Conservation (phyloP, 208 protist species). For the Naegleria lovaniensis region DNA sequence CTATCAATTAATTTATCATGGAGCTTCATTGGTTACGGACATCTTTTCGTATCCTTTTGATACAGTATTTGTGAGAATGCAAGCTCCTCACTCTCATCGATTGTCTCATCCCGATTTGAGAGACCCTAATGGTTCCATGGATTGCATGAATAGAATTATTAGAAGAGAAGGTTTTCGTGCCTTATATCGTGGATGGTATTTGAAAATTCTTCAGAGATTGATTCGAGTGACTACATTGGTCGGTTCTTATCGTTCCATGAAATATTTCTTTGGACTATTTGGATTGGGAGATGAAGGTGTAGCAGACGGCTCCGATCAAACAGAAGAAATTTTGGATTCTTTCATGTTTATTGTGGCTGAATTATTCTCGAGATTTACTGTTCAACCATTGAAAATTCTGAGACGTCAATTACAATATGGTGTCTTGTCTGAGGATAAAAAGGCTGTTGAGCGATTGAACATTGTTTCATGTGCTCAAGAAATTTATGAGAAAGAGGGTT, state of each 20-base stretch:
- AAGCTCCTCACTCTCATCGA: background rate
- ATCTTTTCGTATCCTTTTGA: background rate
- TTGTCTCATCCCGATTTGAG: background rate
- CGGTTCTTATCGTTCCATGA: background rate
- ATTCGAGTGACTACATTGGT: background rate
- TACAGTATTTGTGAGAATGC: background rate
- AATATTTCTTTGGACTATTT: background rate
- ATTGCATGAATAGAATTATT: background rate
- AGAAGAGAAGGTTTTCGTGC: background rate
- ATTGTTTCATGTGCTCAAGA: background rate
- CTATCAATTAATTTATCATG: background rate
- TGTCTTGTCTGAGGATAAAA: background rate
- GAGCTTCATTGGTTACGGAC: background rate
- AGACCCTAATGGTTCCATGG: background rate
- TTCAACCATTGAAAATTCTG: background rate
- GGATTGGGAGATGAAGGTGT: background rate
- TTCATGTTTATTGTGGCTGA: background rate
- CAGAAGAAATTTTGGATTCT: background rate
- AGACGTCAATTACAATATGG: background rate
- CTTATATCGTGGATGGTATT: background rate
- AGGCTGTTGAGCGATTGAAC: background rate
- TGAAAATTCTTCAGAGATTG: background rate
- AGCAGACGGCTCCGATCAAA: background rate
- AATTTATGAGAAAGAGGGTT: background rate
- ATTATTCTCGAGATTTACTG: background rate